phyloP scores from a whole-genome alignment of 1,139 yeast genomes.

The Geotrichum candidum region DNA sequence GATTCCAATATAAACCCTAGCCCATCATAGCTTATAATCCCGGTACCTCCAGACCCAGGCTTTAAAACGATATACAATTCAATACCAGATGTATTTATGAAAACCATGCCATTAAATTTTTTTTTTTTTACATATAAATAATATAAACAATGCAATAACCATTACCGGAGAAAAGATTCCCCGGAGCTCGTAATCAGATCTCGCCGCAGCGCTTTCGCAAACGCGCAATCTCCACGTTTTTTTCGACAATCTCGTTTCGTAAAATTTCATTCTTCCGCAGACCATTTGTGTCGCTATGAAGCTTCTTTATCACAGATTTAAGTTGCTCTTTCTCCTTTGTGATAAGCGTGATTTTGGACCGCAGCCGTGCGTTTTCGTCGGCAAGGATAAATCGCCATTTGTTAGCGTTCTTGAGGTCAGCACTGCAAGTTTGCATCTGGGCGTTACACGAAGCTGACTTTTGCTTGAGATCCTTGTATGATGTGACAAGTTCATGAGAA shows the following conservation, averaged over 20 bases:
- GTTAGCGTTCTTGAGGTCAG: conserved; percentile 11
- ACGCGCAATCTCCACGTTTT: conserved; percentile 16
- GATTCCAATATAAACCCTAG: not conserved
- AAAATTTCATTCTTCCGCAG: conserved; percentile 15
- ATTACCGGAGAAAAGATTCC: not conserved
- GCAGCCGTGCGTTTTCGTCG: conserved; percentile 13
- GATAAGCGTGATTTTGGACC: conserved; percentile 3
- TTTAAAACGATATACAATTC: not conserved
- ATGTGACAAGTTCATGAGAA: conserved; percentile 11
- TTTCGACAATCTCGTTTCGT: conserved; percentile 10
- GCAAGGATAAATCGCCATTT: conserved; percentile 13
- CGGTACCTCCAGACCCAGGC: not conserved
- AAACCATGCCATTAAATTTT: not conserved
- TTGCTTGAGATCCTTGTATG: conserved; percentile 13
- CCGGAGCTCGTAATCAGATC: not conserved
- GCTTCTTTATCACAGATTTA: conserved; percentile 14
- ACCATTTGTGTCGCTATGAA: conserved; percentile 17
- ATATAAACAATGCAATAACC: not conserved
- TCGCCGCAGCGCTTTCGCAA: conserved; percentile 1
- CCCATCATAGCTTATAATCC: not conserved
- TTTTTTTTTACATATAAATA: not conserved
- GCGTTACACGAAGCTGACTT: conserved; percentile 1
- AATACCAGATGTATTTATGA: not conserved
- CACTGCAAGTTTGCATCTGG: not conserved
- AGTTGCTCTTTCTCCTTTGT: conserved; percentile 15